Evolutionary conservation across 805 yeast genomes (phyloP), one percentile per base, ranked within the genome.

Genomic region (Zygotorulaspora sp.): DNA sequence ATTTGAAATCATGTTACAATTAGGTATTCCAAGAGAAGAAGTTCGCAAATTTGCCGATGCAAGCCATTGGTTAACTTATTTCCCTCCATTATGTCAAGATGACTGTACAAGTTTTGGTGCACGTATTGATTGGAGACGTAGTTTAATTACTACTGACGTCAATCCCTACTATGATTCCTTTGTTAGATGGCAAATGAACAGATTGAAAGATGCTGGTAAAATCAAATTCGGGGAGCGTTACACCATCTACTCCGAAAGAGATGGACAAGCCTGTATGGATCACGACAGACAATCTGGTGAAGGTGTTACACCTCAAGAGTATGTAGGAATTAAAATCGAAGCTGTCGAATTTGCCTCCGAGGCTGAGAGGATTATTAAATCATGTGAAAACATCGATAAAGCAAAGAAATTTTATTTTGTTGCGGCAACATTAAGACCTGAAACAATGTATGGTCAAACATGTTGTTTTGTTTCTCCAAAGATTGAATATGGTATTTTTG

Each of bases 211-310:
- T 32, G 67, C 74, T 42, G 95, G 90, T 48, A 90, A 87, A 68
- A 88, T 92, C 69, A 92, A 90, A 71, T 92, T 92, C 53, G 98
- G 98, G 65, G 95, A 90, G 71, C 82, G 98, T 70, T 86, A 88
- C 72, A 92, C 98, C 50, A 86, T 92, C 57, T 92, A 86, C 69
- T 89, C 97, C 28, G 95, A 88, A 61, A 90, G 85, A 68, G 98
- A 92, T 67, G 97, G 97, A 49, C 98, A 92, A 72, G 94, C 98
- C 26, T 92, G 98, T 74, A 89, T 92, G 90, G 98, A 92, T 66
- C 98, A 92, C 66, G 98, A 92, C 67, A 82, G 98, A 74, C 83
- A 77, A 65, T 77, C 90, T 34, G 98, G 98, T 62, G 98, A 92
- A 70, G 97, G 94, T 65, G 92, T 92, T 30, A 75, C 81, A 50